phyloP scores from a whole-genome alignment of 768 basidiomycete genomes.

The Chalciporus chontae region DNA sequence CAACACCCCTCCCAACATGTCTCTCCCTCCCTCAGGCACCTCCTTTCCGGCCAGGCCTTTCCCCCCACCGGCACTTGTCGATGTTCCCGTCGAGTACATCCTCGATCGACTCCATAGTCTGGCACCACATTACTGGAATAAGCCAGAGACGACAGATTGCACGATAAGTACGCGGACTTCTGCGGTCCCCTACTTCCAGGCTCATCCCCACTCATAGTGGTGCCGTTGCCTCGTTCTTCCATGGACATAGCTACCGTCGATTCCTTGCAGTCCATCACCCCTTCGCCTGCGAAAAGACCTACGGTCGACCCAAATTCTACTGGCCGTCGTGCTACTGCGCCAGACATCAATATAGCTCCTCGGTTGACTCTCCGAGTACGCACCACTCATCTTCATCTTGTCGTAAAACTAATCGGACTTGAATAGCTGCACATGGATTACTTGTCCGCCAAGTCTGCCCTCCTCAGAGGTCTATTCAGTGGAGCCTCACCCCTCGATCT shows the following conservation, averaged over 20 bases:
- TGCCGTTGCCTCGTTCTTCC: constrained; percentile 31
- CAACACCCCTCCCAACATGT: not conserved
- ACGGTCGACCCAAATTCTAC: constrained; percentile 41
- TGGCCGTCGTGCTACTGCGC: constrained; percentile 50
- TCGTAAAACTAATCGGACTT: constrained; percentile 5
- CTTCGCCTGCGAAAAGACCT: constrained; percentile 20
- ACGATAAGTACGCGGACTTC: constrained; percentile 54
- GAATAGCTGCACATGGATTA: constrained; percentile 75
- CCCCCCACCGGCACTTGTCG: constrained; percentile 58
- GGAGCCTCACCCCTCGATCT: constrained; percentile 63
- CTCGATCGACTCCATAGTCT: constrained; percentile 63
- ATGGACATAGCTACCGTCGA: not conserved
- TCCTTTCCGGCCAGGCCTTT: constrained; percentile 42
- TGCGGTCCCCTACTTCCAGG: not conserved
- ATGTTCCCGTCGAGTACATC: constrained; percentile 72
- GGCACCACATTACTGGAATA: constrained; percentile 70
- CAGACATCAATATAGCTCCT: constrained; percentile 46
- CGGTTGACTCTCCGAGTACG: constrained; percentile 63
- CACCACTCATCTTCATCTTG: not conserved
- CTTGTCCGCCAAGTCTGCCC: constrained; percentile 75
- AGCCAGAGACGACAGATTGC: constrained; percentile 73
- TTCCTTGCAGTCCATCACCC: constrained; percentile 7
- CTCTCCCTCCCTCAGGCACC: not conserved
- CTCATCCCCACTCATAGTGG: constrained; percentile 41
- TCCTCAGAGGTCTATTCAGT: constrained; percentile 68